Conservation (phyloP, 805 yeast species). For the Teunomyces aglyptinius region DNA sequence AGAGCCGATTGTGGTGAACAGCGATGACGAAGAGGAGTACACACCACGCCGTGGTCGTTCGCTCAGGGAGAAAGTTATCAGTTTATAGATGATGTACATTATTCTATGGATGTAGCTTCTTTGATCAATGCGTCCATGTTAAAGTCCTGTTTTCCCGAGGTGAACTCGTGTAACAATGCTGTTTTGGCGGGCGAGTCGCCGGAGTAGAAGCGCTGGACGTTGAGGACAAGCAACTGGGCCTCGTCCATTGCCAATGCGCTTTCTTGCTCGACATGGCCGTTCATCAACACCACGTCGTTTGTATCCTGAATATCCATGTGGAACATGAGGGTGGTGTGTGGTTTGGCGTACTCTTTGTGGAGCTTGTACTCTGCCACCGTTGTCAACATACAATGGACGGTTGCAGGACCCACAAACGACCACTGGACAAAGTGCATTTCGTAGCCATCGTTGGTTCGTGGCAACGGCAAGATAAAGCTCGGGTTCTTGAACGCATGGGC, state of each 20-base stretch:
- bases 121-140: slow-evolving; percentile 63
- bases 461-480: slow-evolving; percentile 85
- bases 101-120: slow-evolving; percentile 72
- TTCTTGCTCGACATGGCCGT: slow-evolving; percentile 77
- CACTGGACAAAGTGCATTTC: slow-evolving; percentile 95
- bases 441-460: slow-evolving; percentile 54
- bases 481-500: slow-evolving; percentile 72
- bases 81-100: slow-evolving; percentile 5
- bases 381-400: slow-evolving; percentile 87
- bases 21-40: slow-evolving; percentile 1
- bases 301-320: slow-evolving; percentile 69
- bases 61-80: slow-evolving; percentile 2
- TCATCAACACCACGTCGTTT: slow-evolving; percentile 74
- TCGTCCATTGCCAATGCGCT: slow-evolving; percentile 66
- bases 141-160: slow-evolving; percentile 65
- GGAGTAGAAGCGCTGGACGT: slow-evolving; percentile 81
- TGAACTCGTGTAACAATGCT: slow-evolving; percentile 63
- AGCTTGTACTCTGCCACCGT: slow-evolving; percentile 88
- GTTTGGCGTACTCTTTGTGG: slow-evolving; percentile 88
- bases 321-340: slow-evolving; percentile 88
- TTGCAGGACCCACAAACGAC: slow-evolving; percentile 80
- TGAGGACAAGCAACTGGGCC: slow-evolving; percentile 72
- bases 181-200: slow-evolving; percentile 56
- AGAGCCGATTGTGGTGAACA: slow-evolving; percentile 1
- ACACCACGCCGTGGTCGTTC: neutral